Percentiles rank a stretch among this genome's conserved stretches.
phyloP scores from a whole-genome alignment of 2,329 filamentous ascomycete genomes.

The Sclerotinia sclerotiorum region DNA sequence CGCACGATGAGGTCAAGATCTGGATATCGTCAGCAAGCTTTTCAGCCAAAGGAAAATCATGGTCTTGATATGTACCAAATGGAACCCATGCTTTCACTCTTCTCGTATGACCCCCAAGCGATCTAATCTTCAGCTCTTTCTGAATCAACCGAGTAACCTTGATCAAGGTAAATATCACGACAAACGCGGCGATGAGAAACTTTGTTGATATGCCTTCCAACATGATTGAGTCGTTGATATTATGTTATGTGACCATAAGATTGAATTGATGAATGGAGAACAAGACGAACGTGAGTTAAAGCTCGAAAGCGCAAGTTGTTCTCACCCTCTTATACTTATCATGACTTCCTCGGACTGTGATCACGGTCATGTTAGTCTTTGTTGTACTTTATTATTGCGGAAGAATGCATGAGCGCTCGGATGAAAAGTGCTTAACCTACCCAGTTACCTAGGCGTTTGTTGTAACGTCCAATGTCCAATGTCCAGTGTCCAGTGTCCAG shows the following conservation, averaged over 20 bases:
- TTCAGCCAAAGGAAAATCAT: background rate
- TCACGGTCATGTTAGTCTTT: background rate
- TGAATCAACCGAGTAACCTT: constrained; percentile 42
- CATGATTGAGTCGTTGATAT: constrained; percentile 25
- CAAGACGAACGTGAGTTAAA: background rate
- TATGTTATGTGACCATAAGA: background rate
- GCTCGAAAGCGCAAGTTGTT: background rate
- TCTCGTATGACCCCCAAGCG: constrained; percentile 48
- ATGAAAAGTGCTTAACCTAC: constrained; percentile 11
- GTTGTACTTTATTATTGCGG: background rate
- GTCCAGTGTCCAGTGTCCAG: too few relatives aligned
- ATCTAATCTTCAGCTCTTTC: constrained; percentile 47
- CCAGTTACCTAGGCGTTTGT: constrained; percentile 9
- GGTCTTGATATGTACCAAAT: constrained; percentile 44
- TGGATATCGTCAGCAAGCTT: constrained; percentile 37
- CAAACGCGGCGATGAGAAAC: constrained; percentile 42
- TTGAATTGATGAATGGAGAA: background rate
- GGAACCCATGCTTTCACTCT: constrained; percentile 45
- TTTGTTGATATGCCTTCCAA: constrained; percentile 43
- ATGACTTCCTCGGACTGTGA: background rate
- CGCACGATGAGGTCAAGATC: constrained; percentile 62
- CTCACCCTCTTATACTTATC: background rate
- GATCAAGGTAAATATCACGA: constrained; percentile 35
- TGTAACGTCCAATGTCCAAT: too few relatives aligned
- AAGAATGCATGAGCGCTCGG: background rate